Percentiles rank a stretch among this genome's conserved stretches.
These are phyloP conservation scores for Apium graveolens DNA, from an alignment of 129 eudicot species.

Conservation along the genomic window DNA sequence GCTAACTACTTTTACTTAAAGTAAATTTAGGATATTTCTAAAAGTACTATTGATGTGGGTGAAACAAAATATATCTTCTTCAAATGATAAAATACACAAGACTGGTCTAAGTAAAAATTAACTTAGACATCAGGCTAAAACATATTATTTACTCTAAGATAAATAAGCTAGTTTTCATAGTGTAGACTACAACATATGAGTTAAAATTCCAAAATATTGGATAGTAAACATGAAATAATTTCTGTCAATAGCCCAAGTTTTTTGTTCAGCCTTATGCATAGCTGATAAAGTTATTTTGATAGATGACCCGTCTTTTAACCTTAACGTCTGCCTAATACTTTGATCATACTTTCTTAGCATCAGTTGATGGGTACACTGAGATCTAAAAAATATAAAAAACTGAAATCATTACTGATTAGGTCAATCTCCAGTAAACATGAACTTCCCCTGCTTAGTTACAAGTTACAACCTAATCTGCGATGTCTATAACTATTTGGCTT, in stretches of 20 bases:
- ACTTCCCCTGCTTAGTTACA: not conserved
- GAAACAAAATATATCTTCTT: not conserved
- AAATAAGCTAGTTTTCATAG: not conserved
- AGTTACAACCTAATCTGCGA: not conserved
- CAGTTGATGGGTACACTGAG: not conserved
- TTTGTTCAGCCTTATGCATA: not conserved
- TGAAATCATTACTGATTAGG: not conserved
- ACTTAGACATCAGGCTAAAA: not conserved
- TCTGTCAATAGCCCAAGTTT: not conserved
- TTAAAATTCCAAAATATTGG: not conserved
- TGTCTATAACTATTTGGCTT: conserved; percentile 3
- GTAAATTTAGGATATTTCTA: not conserved
- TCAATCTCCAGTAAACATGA: not conserved
- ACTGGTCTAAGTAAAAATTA: not conserved
- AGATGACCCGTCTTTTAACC: not conserved
- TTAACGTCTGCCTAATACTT: not conserved
- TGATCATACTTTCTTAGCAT: not conserved
- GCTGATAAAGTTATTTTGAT: not conserved
- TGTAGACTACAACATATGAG: not conserved
- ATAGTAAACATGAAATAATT: not conserved
- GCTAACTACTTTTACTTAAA: not conserved
- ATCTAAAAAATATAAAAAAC: not conserved
- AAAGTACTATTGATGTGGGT: not conserved
- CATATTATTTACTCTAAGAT: not conserved
- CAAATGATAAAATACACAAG: not conserved